A percentile compares a stretch with the other conserved stretches of the same genome.
phyloP scores from a whole-genome alignment of 148 eudicot genomes.

The Pouteria glomerata region DNA sequence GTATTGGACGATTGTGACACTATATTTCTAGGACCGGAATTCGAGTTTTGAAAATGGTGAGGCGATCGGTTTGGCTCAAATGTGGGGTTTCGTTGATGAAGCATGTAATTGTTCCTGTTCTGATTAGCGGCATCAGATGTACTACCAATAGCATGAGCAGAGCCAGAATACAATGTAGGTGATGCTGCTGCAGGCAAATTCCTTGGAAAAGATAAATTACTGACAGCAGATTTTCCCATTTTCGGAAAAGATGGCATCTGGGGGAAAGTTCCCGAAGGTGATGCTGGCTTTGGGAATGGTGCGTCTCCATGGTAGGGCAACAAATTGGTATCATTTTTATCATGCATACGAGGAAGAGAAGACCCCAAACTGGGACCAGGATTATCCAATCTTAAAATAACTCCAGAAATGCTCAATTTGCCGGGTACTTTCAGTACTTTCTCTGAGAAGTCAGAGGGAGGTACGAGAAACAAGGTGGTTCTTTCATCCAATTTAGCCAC shows the following conservation, averaged over 20 bases:
- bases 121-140: slow-evolving; percentile 22
- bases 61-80: slow-evolving; percentile 32
- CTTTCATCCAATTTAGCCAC: slow-evolving; percentile 74
- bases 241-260: slow-evolving; percentile 24
- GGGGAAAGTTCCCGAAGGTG: slow-evolving; percentile 39
- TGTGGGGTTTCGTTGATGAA: slow-evolving; percentile 24
- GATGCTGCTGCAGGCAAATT: slow-evolving; percentile 16
- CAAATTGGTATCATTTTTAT: slow-evolving; percentile 25
- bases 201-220: slow-evolving; percentile 10
- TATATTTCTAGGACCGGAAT: slow-evolving; percentile 18
- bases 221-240: slow-evolving; percentile 31
- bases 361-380: slow-evolving; percentile 34
- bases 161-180: slow-evolving; percentile 20
- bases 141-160: slow-evolving; percentile 23
- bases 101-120: slow-evolving; percentile 27
- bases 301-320: slow-evolving; percentile 27
- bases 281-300: slow-evolving; percentile 22
- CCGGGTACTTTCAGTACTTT: slow-evolving; percentile 82
- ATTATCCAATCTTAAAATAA: slow-evolving; percentile 59
- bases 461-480: slow-evolving; percentile 73
- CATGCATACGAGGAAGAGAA: slow-evolving; percentile 31
- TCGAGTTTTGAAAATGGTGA: slow-evolving; percentile 27
- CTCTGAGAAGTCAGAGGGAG: slow-evolving; percentile 89
- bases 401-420: slow-evolving; percentile 82
- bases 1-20: slow-evolving; percentile 19